These are phyloP conservation scores for Yamadazyma mexicana DNA, from an alignment of 1,139 yeast genomes.

Conservation along the genomic window DNA sequence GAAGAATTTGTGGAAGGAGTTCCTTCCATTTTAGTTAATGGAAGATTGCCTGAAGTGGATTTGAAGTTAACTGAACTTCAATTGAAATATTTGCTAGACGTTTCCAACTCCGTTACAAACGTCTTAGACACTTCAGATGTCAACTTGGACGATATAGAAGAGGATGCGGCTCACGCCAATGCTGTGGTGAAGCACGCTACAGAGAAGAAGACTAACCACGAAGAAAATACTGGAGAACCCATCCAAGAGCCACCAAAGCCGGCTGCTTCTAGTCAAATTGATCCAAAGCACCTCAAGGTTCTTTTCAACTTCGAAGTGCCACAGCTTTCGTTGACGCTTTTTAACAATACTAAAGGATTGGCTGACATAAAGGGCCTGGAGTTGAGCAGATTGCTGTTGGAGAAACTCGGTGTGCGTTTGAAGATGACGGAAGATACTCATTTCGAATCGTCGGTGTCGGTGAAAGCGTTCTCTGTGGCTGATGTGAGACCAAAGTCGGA, in stretches of 20 bases:
- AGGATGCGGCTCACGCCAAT: slow-evolving; percentile 62
- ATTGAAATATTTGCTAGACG: slow-evolving; percentile 54
- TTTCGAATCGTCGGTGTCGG: slow-evolving; percentile 58
- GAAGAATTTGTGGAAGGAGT: slow-evolving; percentile 37
- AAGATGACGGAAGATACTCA: slow-evolving; percentile 55
- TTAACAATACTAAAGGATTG: slow-evolving; percentile 51
- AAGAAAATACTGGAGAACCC: not conserved
- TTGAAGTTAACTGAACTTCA: slow-evolving; percentile 79
- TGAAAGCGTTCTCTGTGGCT: slow-evolving; percentile 73
- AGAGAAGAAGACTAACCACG: not conserved
- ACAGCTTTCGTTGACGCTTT: slow-evolving; percentile 62
- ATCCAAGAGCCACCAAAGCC: not conserved
- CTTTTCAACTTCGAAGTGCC: slow-evolving; percentile 61
- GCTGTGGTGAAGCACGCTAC: slow-evolving; percentile 36
- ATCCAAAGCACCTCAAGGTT: slow-evolving; percentile 37
- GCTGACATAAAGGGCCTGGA: slow-evolving; percentile 39
- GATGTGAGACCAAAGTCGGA: slow-evolving; percentile 65
- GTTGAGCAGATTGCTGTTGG: slow-evolving; percentile 65
- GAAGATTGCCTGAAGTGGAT: slow-evolving; percentile 65
- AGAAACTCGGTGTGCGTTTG: slow-evolving; percentile 54
- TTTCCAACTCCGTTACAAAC: slow-evolving; percentile 57
- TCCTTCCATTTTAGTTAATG: slow-evolving; percentile 57
- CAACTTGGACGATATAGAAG: slow-evolving; percentile 54
- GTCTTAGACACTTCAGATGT: slow-evolving; percentile 44
- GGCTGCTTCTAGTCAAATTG: no score